Evolutionary conservation across 2,329 filamentous ascomycete species (phyloP), one percentile per base, ranked within the genome.

Genomic region (Claviceps capensis): DNA sequence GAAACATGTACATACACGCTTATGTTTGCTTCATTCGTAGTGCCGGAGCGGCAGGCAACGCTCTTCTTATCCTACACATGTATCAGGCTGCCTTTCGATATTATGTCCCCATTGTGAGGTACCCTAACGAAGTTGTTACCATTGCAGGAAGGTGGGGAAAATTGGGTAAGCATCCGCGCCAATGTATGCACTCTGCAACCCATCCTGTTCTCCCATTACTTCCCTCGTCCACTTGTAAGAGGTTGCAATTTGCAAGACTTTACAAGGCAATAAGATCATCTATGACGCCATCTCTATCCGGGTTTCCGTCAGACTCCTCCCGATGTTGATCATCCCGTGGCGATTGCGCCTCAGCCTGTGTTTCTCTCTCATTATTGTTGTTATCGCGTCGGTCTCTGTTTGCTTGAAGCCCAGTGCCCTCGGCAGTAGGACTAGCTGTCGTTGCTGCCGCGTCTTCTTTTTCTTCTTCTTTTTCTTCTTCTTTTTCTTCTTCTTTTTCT

Each of bases 401-500:
- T n/a, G 6, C 34, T 36, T 26, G 17, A 4, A 2, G 17, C 16
- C 42, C 40, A 43, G 11, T 43, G 23, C 60, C 41, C 57, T 48
- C 50, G 13, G 40, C 16, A 17, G 30, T 37, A 5, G 45, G 3
- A 6, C 26, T 7, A 11, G 23, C 8, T 17, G 38, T 14, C 17
- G 34, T 16, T 40, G 41, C 59, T 4, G 63, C 63, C 7, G 61
- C 61, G 13, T 60, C 60, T 14, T 61, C 62, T 34, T 64, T 64
- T 41, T 34, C 9, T 34, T 67, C 62, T 43, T 65, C 66, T 13
- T 30, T 3, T 30, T 30, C 9, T 30, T 67, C 62, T 43, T 65
- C 66, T 2, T 55, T 70, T 65, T 34, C 30, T 34, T 0, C 30
- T 34, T 4, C 66, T 65, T 23, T 72, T 66, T 55, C 71, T 65